Base-by-base conservation (phyloP, 768 basidiomycete species). In the Thelephora ganbajun region DNA sequence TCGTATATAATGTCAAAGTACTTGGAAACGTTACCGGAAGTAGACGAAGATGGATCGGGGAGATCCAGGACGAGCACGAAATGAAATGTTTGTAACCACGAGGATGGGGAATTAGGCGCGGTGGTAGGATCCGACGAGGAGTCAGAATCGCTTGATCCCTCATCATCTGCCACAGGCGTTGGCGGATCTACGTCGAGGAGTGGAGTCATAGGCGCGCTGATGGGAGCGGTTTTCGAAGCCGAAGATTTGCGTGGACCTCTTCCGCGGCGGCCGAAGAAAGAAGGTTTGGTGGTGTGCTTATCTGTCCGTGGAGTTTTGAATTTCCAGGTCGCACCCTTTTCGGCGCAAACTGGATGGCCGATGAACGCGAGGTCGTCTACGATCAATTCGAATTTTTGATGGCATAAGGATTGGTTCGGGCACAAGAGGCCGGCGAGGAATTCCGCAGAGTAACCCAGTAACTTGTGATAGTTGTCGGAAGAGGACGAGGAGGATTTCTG, bases 341-440 rank as follows among this genome's bases (percentile, higher is more conserved):
- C 83, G 11, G 76, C 76, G 58, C 83, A 86, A 2, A 97, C 91
- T 1, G 94, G 96, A 61, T 98, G 93, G 0, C 96, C 96, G 39
- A 97, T 72, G 61, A 97, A 98, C 5, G 80, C 87, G 20, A 98
- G 71, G 56, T 92, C 83, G 59, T 98, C 92, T 20, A 96, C 83
- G 35, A 88, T 65, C 26, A 99, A 74, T 60, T 94, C 91, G 59
- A 96, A 97, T 57, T 89, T 89, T 61, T 90, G 87, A 63, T 99
- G 90, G 56, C 91, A 96, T 62, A 92, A 77, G 12, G 79, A 71
- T 26, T 69, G 65, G 41, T 79, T 73, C 0, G 94, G 92, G 50
- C 83, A 85, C 2, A 98, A 70, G 53, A 94, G 66, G 39, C 73
- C 74, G 20, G 88, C 86, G 26, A 98, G 70, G 57, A 90, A 86